These are phyloP conservation scores for Alternaria panax DNA, from an alignment of 2,329 filamentous ascomycete species.

Conservation along the genomic window DNA sequence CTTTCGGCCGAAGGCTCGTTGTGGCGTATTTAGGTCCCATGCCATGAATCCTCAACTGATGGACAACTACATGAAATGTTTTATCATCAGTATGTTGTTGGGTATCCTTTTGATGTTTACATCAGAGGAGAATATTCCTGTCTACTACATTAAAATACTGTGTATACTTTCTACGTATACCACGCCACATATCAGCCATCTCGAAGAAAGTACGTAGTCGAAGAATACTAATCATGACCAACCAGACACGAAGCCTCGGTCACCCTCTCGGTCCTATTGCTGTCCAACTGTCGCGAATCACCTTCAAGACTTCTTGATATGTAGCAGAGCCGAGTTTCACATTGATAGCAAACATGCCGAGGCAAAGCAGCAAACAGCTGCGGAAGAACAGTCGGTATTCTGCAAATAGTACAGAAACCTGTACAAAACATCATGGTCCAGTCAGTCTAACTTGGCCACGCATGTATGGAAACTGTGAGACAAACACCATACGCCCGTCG, in stretches of 20 bases:
- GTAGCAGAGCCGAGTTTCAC: neutral
- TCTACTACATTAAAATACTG: neutral
- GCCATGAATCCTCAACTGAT: too few species aligned
- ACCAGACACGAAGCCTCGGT: neutral
- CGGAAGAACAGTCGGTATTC: neutral
- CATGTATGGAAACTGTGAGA: neutral
- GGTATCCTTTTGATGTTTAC: too few species aligned
- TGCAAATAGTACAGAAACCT: neutral
- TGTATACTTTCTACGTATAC: neutral
- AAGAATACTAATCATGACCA: neutral
- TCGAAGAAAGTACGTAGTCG: neutral
- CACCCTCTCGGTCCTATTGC: neutral
- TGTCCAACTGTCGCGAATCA: neutral
- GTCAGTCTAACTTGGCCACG: neutral
- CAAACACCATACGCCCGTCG: conserved; percentile 25
- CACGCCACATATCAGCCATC: neutral
- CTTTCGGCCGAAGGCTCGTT: neutral
- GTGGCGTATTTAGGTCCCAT: too few species aligned
- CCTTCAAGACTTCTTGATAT: neutral
- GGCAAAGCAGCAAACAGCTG: neutral
- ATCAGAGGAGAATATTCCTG: neutral
- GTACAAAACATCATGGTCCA: neutral
- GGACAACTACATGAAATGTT: too few species aligned
- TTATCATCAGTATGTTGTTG: neutral
- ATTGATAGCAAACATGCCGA: neutral